Conservation (phyloP, 441 rosid genomes). For the Cnidoscolus chayamansa region DNA sequence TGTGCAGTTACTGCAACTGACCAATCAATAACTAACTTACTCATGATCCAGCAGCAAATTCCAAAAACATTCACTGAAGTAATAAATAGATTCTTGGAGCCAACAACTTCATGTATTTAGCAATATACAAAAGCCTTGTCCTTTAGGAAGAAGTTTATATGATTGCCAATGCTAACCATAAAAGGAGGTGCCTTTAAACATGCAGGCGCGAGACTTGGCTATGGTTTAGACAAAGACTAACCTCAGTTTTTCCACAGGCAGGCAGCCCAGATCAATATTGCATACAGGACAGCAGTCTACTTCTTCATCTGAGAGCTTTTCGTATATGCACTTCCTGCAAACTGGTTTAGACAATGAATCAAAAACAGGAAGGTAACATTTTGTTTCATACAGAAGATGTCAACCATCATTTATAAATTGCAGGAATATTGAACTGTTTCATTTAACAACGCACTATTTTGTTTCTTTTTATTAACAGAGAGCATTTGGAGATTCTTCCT, state of each 20-base stretch:
- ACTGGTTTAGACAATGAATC: slow-evolving; percentile 38
- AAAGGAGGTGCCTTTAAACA: neutral
- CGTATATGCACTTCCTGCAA: slow-evolving; percentile 70
- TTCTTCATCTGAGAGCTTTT: slow-evolving; percentile 63
- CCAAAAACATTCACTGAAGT: neutral
- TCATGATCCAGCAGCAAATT: neutral
- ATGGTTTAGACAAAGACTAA: slow-evolving; percentile 10
- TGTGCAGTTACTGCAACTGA: neutral
- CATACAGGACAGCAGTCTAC: slow-evolving; percentile 69
- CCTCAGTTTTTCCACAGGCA: slow-evolving; percentile 71
- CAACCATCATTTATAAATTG: neutral
- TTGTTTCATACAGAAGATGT: neutral
- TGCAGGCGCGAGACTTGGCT: neutral
- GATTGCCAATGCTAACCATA: neutral
- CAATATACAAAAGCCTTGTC: neutral
- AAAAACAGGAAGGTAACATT: neutral
- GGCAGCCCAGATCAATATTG: slow-evolving; percentile 57
- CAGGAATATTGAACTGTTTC: neutral
- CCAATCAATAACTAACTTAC: neutral
- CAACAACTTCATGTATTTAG: neutral
- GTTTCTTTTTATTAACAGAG: neutral
- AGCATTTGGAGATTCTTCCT: neutral
- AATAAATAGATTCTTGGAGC: neutral
- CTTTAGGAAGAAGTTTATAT: neutral
- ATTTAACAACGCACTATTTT: neutral